phyloP scores from a whole-genome alignment of 441 rosid species.

The Jatropha multifida region DNA sequence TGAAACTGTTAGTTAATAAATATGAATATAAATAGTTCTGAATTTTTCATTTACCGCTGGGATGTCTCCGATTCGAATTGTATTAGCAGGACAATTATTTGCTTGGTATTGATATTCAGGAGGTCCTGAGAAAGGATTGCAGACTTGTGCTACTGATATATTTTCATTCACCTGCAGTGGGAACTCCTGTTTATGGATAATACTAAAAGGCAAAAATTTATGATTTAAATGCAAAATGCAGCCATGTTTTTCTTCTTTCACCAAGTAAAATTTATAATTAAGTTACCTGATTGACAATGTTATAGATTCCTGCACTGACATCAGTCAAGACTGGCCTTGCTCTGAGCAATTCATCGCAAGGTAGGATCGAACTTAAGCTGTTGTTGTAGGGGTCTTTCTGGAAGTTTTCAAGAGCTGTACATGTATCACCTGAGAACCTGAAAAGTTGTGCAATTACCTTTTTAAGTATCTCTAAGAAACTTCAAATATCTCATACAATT shows the following conservation, averaged over 20 bases:
- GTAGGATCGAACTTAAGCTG: slow-evolving; percentile 64
- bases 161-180: slow-evolving; percentile 48
- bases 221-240: neutral
- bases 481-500: neutral
- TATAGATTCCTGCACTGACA: slow-evolving; percentile 50
- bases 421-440: slow-evolving; percentile 64
- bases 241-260: neutral
- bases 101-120: slow-evolving; percentile 53
- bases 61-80: slow-evolving; percentile 50
- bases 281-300: slow-evolving; percentile 49
- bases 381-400: slow-evolving; percentile 52
- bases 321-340: slow-evolving; percentile 45
- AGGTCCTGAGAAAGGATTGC: slow-evolving; percentile 76
- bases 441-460: neutral
- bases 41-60: slow-evolving; percentile 38
- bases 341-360: slow-evolving; percentile 50
- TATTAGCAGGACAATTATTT: slow-evolving; percentile 45
- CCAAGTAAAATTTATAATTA: neutral
- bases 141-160: slow-evolving; percentile 46
- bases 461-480: neutral
- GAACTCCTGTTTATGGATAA: neutral
- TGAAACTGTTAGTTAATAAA: neutral
- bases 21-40: neutral
- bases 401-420: slow-evolving; percentile 57
- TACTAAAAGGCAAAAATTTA: neutral